These are phyloP conservation scores for Hypomyces perniciosus DNA, from an alignment of 2,329 filamentous ascomycete genomes.

Conservation along the genomic window DNA sequence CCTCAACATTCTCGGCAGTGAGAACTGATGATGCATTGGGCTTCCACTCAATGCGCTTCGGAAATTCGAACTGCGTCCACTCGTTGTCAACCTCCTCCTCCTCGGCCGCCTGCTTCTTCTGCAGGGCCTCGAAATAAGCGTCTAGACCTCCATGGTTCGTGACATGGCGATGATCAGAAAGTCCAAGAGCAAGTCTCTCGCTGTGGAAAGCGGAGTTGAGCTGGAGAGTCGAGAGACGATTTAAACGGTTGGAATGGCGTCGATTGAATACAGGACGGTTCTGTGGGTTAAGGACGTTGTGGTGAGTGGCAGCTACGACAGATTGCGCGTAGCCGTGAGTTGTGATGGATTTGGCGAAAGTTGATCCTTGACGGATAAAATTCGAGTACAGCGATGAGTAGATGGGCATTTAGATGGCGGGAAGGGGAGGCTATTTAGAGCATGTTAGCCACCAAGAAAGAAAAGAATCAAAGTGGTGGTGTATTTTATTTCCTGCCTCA, in stretches of 20 bases:
- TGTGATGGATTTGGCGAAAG: conserved; percentile 79
- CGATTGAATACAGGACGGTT: conserved; percentile 58
- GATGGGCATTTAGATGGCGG: conserved; percentile 83
- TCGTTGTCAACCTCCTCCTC: conserved; percentile 65
- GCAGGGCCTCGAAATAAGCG: conserved; percentile 87
- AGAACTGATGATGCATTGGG: conserved; percentile 50
- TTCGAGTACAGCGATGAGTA: conserved; percentile 64
- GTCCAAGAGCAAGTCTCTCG: conserved; percentile 44
- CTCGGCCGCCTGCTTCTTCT: conserved; percentile 62
- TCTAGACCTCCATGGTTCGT: conserved; percentile 63
- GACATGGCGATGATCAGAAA: conserved; percentile 51
- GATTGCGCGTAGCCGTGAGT: conserved; percentile 98
- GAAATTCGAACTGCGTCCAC: conserved; percentile 88
- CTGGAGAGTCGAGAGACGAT: conserved; percentile 50
- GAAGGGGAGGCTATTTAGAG: conserved; percentile 45
- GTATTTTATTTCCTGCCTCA: neutral
- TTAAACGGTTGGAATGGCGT: conserved; percentile 49
- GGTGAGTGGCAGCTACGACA: conserved; percentile 88
- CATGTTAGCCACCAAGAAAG: conserved; percentile 19
- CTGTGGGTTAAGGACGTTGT: conserved; percentile 68
- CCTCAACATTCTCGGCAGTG: conserved; percentile 50
- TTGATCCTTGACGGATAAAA: conserved; percentile 94
- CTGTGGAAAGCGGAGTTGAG: conserved; percentile 74
- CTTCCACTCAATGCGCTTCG: conserved; percentile 86
- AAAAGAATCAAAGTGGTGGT: neutral